A percentile compares a stretch with the other conserved stretches of the same genome.
These are phyloP conservation scores for Yamadazyma olivae DNA, from an alignment of 805 yeast species.

Conservation along the genomic window DNA sequence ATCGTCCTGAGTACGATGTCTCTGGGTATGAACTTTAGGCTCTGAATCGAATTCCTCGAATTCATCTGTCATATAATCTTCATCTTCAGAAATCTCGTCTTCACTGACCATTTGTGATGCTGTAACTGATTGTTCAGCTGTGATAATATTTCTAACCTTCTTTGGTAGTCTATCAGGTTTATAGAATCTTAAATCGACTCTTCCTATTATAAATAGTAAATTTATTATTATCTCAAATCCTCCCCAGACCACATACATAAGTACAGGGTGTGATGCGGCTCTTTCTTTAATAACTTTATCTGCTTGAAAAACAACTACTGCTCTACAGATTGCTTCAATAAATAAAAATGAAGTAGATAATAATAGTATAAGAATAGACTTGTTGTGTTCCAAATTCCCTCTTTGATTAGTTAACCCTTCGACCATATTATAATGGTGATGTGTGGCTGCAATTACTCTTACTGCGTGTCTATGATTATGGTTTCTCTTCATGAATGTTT, in stretches of 20 bases:
- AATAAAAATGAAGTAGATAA: conserved; percentile 48
- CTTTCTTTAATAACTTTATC: conserved; percentile 12
- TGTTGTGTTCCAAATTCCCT: conserved; percentile 46
- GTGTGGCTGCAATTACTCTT: conserved; percentile 59
- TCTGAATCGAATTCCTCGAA: too few species aligned
- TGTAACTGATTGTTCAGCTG: conserved; percentile 33
- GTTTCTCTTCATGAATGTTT: conserved; percentile 43
- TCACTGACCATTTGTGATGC: conserved; percentile 6
- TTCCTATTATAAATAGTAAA: conserved; percentile 50
- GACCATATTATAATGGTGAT: conserved; percentile 33
- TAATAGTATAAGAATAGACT: conserved; percentile 45
- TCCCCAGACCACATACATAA: conserved; percentile 69
- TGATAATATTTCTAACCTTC: conserved; percentile 33
- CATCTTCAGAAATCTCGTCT: conserved; percentile 9
- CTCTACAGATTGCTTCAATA: conserved; percentile 48
- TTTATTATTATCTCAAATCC: conserved; percentile 57
- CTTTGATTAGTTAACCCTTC: conserved; percentile 32
- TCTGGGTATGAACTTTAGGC: too few species aligned
- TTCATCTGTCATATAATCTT: conserved; percentile 2
- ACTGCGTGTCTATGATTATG: conserved; percentile 48
- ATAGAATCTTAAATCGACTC: conserved; percentile 75
- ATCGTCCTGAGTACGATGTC: too few species aligned
- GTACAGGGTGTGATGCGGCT: conserved; percentile 43
- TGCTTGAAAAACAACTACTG: conserved; percentile 42
- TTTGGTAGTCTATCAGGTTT: conserved; percentile 59